These are phyloP conservation scores for Sugiyamaella xylanicola DNA, from an alignment of 1,139 yeast genomes.

Conservation along the genomic window DNA sequence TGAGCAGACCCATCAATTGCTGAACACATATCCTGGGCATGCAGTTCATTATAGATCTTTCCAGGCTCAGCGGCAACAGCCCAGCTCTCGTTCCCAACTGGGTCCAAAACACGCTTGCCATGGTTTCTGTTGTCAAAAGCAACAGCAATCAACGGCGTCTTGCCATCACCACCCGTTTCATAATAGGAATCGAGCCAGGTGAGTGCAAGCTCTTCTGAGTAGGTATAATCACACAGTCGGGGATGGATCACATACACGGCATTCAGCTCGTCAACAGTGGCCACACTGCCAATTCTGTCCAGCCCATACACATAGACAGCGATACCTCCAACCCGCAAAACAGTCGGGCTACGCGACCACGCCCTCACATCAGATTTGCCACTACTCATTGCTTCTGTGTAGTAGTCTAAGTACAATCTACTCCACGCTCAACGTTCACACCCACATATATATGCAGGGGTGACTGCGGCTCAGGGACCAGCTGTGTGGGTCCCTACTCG, in stretches of 20 bases:
- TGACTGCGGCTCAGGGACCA: not conserved
- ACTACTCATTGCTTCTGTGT: not conserved
- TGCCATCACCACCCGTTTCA: not conserved
- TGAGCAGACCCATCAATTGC: conserved; percentile 53
- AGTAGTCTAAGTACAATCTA: no score
- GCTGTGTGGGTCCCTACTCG: no score
- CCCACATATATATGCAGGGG: not conserved
- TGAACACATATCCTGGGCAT: conserved; percentile 58
- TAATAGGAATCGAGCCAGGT: conserved; percentile 27
- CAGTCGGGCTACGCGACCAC: not conserved
- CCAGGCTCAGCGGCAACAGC: conserved; percentile 37
- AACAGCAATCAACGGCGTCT: conserved; percentile 46
- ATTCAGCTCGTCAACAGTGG: conserved; percentile 24
- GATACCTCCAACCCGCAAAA: conserved; percentile 33
- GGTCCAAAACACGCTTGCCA: conserved; percentile 52
- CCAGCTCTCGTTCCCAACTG: conserved; percentile 50
- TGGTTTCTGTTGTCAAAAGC: conserved; percentile 65
- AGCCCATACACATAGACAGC: conserved; percentile 35
- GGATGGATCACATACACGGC: conserved; percentile 36
- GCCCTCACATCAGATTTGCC: not conserved
- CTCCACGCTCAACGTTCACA: not conserved
- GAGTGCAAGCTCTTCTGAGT: conserved; percentile 30
- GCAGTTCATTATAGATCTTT: conserved; percentile 45
- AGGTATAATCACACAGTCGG: conserved; percentile 29
- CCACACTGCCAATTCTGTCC: conserved; percentile 21